Percentiles rank a stretch among this genome's conserved stretches.
These are phyloP conservation scores for Pleurotus salmoneostramineus DNA, from an alignment of 768 basidiomycete species.

Conservation along the genomic window DNA sequence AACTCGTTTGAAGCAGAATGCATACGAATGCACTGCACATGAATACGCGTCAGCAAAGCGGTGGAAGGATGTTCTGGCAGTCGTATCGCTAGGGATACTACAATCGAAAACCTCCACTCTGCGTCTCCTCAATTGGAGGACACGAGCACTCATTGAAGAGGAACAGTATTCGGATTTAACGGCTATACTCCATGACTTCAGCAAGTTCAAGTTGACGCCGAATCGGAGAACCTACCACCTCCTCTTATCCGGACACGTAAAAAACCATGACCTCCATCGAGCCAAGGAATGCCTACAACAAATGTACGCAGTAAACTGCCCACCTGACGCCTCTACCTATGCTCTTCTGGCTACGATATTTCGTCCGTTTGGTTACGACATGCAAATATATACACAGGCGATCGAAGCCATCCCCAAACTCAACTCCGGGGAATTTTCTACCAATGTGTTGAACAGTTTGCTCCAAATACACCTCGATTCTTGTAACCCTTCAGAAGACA, in stretches of 20 bases:
- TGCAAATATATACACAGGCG: slow-evolving; percentile 47
- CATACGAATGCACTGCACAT: slow-evolving; percentile 55
- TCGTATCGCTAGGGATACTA: slow-evolving; percentile 45
- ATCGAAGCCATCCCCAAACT: slow-evolving; percentile 42
- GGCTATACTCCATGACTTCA: slow-evolving; percentile 47
- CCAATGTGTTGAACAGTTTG: slow-evolving; percentile 67
- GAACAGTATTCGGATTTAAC: slow-evolving; percentile 43
- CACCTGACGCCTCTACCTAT: slow-evolving; percentile 54
- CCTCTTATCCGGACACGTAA: slow-evolving; percentile 62
- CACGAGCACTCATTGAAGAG: slow-evolving; percentile 55
- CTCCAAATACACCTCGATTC: slow-evolving; percentile 57
- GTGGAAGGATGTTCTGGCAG: slow-evolving; percentile 48
- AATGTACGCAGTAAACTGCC: slow-evolving; percentile 58
- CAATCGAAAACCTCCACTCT: slow-evolving; percentile 46
- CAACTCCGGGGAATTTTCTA: slow-evolving; percentile 32
- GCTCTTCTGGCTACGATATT: slow-evolving; percentile 56
- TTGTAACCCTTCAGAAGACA: slow-evolving; percentile 39
- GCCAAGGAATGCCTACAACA: slow-evolving; percentile 48
- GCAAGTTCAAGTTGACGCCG: slow-evolving; percentile 38
- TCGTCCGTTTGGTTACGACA: slow-evolving; percentile 55
- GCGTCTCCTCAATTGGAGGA: slow-evolving; percentile 69
- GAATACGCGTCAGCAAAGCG: slow-evolving; percentile 39
- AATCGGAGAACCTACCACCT: slow-evolving; percentile 66
- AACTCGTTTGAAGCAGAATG: slow-evolving; percentile 42
- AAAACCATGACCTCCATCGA: slow-evolving; percentile 57